Evolutionary conservation across 2,329 filamentous ascomycete species (phyloP), one percentile per base, ranked within the genome.

Genomic region (Celoporthe dispersa): DNA sequence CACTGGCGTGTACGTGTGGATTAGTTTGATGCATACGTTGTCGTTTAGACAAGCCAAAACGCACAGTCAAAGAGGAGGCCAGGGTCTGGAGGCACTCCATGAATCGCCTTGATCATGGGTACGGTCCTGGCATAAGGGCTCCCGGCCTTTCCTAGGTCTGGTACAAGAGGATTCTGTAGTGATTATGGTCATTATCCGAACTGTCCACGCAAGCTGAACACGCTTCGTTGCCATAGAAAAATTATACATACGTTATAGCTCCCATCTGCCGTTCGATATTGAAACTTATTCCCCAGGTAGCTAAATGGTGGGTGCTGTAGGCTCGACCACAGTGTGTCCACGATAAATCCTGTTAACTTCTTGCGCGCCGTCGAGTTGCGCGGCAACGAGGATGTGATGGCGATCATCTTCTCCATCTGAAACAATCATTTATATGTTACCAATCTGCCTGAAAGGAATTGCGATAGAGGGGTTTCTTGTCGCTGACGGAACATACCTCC

Each of bases 91-190:
- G n/a, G 90, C 65, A 88, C 84, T 35, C 86, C 84, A n/a, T 86
- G 87, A 1, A 87, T 85, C 69, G 89, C 86, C 64, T 87, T 82
- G 62, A 83, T 86, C 64, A 79, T 80, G 1, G 87, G 86, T 48
- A 92, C 88, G 0, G 89, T 88, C 72, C 90, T 86, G 33, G 91
- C 91, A 75, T 93, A 93, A 0, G 89, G 85, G 33, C 87, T 88
- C 16, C 86, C 86, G 16, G 91, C 90, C 53, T 84, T 84, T 2
- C 91, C 91, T 39, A 93, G 81, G 66, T 88, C 83, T 2, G 91
- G 91, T 1, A 51, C 74, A 87, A 83, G 33, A 88, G 80, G 64
- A 89, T 83, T 75, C 89, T 92, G 22, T 22, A 51, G 44, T 48
- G 37, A 19, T 41, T 12, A 51, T n/a, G 22, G 4, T 22, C 9